Conservation (phyloP, 345 rosid species). For the Eucalyptus lansdowneana region DNA sequence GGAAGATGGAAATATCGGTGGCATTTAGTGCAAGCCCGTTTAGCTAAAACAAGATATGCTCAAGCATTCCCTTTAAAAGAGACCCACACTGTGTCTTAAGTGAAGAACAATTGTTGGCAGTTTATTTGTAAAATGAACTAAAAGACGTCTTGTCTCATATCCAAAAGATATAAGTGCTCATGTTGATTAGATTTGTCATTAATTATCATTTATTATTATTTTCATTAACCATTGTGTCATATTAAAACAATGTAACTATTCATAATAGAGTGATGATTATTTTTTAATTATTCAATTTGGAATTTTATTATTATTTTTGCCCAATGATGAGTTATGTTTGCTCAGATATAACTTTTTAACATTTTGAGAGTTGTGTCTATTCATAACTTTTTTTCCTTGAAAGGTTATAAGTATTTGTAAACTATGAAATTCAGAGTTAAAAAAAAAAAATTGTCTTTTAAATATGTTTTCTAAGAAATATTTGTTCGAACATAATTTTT, state of each 20-base stretch:
- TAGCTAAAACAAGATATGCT: not conserved
- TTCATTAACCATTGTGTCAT: too few species aligned
- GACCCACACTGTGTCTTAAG: not conserved
- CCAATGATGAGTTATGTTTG: not conserved
- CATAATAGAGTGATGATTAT: too few species aligned
- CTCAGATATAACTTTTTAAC: not conserved
- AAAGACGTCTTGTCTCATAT: not conserved
- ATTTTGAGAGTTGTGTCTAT: too few species aligned
- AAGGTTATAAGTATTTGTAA: not conserved
- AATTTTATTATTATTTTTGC: too few species aligned
- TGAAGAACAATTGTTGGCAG: not conserved
- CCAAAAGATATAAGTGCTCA: fast-evolving
- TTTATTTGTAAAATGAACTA: not conserved
- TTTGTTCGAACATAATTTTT: too few species aligned
- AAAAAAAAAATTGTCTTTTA: too few species aligned
- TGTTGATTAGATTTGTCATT: fast-evolving
- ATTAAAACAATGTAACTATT: fast-evolving
- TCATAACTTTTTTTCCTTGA: not conserved
- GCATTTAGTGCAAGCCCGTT: not conserved
- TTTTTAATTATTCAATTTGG: too few species aligned
- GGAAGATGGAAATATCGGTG: not conserved
- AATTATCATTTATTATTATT: too few species aligned
- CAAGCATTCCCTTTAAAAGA: not conserved
- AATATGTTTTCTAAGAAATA: not conserved
- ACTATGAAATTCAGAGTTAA: too few species aligned